Evolutionary conservation across 768 basidiomycete genomes (phyloP), one percentile per base, ranked within the genome.

Genomic region (Boletus speciosus): DNA sequence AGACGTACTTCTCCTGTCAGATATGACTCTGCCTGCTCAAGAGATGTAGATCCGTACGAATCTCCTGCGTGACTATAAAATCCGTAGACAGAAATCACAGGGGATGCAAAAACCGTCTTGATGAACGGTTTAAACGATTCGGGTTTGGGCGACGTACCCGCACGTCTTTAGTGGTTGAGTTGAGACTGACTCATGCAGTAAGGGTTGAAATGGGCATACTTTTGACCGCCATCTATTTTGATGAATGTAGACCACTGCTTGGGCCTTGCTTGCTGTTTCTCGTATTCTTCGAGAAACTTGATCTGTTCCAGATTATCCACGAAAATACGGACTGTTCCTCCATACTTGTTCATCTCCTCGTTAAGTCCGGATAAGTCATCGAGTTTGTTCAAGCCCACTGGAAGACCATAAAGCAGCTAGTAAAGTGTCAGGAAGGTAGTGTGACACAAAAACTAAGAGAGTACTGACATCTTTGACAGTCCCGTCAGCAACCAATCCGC

Each of bases 41-140:
- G 71, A 8, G 86, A 85, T 6, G 80, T 86, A 3, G 93, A 92
- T 2, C 79, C 84, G 61, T 93, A 94, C 1, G 89, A 78, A 61
- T 88, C 77, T 42, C 88, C 85, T 0, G 85, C 84, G 68, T 93
- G 92, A 50, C 81, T 83, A 58, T 93, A 94, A 68, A 93, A 93
- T 6, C 92, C 90, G 66, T 84, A 82, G n/a, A 93, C 74, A 3
- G 78, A 79, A 29, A 89, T 73, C 6, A 69, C 76, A 7, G 79
- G 67, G 1, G 88, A 86, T 4, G 67, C 69, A 35, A 88, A 70
- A 12, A 86, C 73, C 5, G 69, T 64, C 49, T 71, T 70, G 43
- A 93, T 67, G 49, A 93, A 76, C 9, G 71, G 68, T 42, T 76
- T 74, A 63, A 93, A 86, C 9, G 70, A 71, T 11, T 76, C 70